Evolutionary conservation across 192 early-diverging fungal genomes (phyloP).

Genomic region (Umbelopsis vinacea): DNA sequence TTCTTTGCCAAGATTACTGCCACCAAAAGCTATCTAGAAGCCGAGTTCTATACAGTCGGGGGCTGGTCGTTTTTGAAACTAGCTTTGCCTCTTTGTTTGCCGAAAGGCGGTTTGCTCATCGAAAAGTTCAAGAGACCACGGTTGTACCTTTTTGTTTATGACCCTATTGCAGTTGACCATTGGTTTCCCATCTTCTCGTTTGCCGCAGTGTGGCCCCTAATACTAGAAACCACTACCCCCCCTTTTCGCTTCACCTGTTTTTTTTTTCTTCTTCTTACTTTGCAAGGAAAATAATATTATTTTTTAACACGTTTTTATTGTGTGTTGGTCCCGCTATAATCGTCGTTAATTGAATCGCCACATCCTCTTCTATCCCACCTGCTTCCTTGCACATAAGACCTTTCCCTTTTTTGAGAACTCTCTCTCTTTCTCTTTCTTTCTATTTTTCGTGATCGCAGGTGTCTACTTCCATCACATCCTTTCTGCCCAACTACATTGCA

Average conservation of each 20-base stretch:
- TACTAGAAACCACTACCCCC: slow-evolving; percentile 1
- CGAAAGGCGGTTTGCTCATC: background rate
- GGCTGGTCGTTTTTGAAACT: slow-evolving; percentile 14
- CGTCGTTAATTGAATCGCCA: slow-evolving; percentile 4
- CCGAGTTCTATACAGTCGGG: slow-evolving; percentile 8
- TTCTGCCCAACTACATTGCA: background rate
- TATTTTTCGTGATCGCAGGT: background rate
- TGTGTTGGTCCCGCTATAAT: background rate
- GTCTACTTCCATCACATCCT: background rate
- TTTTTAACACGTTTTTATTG: slow-evolving; percentile 18
- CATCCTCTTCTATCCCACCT: background rate
- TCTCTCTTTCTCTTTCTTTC: background rate
- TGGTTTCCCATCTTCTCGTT: background rate
- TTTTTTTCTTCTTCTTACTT: background rate
- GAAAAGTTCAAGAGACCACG: background rate
- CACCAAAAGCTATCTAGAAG: background rate
- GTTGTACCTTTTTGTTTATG: slow-evolving; percentile 14
- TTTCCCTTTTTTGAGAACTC: background rate
- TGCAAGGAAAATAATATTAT: background rate
- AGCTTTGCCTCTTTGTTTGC: slow-evolving; percentile 19
- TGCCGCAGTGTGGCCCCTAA: background rate
- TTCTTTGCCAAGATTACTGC: background rate
- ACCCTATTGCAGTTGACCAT: slow-evolving; percentile 2
- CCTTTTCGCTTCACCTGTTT: slow-evolving; percentile 8
- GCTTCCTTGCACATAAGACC: background rate